phyloP scores from a whole-genome alignment of 805 yeast genomes.

The Kluyveromyces starmeri region DNA sequence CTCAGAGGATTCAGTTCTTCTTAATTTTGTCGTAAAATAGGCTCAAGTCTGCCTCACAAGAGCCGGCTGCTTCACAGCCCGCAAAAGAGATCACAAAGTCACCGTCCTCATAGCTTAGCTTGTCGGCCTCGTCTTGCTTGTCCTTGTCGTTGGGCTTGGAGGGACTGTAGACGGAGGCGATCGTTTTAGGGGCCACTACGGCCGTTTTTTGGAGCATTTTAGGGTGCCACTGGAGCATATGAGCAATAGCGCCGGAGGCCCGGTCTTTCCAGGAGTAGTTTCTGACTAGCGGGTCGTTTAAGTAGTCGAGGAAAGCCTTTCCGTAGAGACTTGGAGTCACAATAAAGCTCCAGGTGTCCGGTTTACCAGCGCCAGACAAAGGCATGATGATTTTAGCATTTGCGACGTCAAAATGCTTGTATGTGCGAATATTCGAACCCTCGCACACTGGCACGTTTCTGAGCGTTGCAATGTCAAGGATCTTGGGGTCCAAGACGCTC shows the following conservation, averaged over 20 bases:
- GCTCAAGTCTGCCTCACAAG: slow-evolving; percentile 41
- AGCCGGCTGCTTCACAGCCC: slow-evolving; percentile 41
- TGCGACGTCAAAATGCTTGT: slow-evolving; percentile 46
- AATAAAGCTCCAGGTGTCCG: slow-evolving; percentile 67
- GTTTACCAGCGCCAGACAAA: slow-evolving; percentile 48
- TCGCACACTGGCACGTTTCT: slow-evolving; percentile 60
- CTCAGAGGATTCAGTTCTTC: too few species aligned
- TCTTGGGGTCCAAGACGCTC: slow-evolving; percentile 51
- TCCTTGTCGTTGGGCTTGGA: slow-evolving; percentile 18
- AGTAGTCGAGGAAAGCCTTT: slow-evolving; percentile 63
- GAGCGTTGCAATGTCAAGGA: slow-evolving; percentile 53
- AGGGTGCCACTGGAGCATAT: slow-evolving; percentile 93
- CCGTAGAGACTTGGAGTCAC: slow-evolving; percentile 57
- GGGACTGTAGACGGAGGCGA: slow-evolving; percentile 39
- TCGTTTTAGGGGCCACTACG: slow-evolving; percentile 54
- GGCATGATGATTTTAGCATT: slow-evolving; percentile 55
- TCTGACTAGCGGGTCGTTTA: slow-evolving; percentile 67
- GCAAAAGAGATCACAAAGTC: slow-evolving; percentile 61
- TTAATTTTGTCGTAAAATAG: slow-evolving; percentile 14
- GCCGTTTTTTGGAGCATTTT: slow-evolving; percentile 63
- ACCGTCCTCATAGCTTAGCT: slow-evolving; percentile 45
- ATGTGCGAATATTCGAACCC: slow-evolving; percentile 39
- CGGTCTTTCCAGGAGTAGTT: slow-evolving; percentile 41
- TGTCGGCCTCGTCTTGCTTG: slow-evolving; percentile 31
- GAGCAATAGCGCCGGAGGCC: slow-evolving; percentile 54